phyloP scores from a whole-genome alignment of 768 basidiomycete species.

The Russula virescens region DNA sequence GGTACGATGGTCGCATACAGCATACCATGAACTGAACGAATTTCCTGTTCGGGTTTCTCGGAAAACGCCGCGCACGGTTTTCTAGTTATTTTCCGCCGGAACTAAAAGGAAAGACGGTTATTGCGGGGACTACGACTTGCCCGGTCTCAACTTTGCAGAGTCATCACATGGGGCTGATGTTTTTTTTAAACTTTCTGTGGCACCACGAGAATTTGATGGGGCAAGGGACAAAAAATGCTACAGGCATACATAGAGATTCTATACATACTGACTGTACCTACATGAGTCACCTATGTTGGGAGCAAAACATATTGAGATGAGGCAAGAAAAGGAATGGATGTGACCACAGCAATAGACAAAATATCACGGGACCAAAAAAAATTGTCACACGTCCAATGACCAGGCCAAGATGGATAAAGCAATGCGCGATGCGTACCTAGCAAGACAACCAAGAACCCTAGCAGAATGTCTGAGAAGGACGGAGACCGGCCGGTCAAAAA shows the following conservation, averaged over 20 bases:
- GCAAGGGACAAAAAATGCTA: conserved; percentile 2
- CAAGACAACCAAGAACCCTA: conserved; percentile 6
- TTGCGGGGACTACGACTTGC: not conserved
- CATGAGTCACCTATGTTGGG: conserved; percentile 4
- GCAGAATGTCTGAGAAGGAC: not conserved
- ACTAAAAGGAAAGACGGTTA: too few species aligned
- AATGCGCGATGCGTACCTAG: not conserved
- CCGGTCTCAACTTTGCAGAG: not conserved
- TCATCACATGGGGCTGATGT: not conserved
- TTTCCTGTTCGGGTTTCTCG: conserved; percentile 6
- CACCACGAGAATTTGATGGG: not conserved
- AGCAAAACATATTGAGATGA: not conserved
- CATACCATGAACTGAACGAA: not conserved
- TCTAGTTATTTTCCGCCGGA: not conserved
- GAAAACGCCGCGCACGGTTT: conserved; percentile 9
- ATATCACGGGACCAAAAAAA: not conserved
- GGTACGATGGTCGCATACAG: not conserved
- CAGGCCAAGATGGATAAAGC: conserved; percentile 5
- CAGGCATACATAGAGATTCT: conserved; percentile 17
- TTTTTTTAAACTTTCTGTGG: not conserved
- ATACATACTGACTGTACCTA: conserved; percentile 20
- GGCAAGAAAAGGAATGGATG: conserved; percentile 5
- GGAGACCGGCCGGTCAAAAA: conserved; percentile 1
- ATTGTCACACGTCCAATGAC: conserved; percentile 5
- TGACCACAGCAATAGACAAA: conserved; percentile 3